phyloP scores from a whole-genome alignment of 306 rosid genomes.

The Castanea mollissima region DNA sequence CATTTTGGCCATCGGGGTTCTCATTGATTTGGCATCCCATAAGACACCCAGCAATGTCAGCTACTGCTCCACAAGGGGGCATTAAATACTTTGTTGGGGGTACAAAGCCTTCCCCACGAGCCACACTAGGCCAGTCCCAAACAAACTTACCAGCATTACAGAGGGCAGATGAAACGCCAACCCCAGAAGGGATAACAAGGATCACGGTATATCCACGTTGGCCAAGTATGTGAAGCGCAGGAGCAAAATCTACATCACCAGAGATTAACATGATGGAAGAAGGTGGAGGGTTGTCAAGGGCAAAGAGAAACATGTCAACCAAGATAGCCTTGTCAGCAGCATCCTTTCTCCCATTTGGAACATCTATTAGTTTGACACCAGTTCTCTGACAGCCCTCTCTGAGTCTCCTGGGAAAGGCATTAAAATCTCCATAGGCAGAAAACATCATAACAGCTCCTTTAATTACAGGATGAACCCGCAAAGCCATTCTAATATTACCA shows the following conservation, averaged over 20 bases:
- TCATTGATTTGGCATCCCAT: constrained; percentile 71
- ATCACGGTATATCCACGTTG: constrained; percentile 91
- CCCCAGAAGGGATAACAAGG: constrained; percentile 86
- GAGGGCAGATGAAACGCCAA: constrained; percentile 94
- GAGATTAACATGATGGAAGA: constrained; percentile 92
- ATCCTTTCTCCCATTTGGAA: constrained; percentile 97
- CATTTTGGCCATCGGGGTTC: constrained; percentile 50
- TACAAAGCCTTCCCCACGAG: constrained; percentile 90
- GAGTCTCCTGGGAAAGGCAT: constrained; percentile 82
- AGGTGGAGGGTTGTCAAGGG: constrained; percentile 98
- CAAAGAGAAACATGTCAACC: constrained; percentile 97
- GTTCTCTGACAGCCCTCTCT: constrained; percentile 99
- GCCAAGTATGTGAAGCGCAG: constrained; percentile 95
- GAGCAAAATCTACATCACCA: constrained; percentile 94
- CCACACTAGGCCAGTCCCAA: constrained; percentile 97
- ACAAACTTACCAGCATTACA: constrained; percentile 94
- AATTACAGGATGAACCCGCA: constrained; percentile 83
- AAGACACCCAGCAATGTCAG: constrained; percentile 61
- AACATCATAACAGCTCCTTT: constrained; percentile 81
- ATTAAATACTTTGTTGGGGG: constrained; percentile 55
- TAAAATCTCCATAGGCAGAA: constrained; percentile 94
- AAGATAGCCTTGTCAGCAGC: constrained; percentile 98
- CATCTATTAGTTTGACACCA: constrained; percentile 89
- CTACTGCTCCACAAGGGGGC: constrained; percentile 48
- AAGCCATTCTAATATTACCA: constrained; percentile 93